phyloP scores from a whole-genome alignment of 371 early-diverging fungal species.

The Rhizopus arrhizus region DNA sequence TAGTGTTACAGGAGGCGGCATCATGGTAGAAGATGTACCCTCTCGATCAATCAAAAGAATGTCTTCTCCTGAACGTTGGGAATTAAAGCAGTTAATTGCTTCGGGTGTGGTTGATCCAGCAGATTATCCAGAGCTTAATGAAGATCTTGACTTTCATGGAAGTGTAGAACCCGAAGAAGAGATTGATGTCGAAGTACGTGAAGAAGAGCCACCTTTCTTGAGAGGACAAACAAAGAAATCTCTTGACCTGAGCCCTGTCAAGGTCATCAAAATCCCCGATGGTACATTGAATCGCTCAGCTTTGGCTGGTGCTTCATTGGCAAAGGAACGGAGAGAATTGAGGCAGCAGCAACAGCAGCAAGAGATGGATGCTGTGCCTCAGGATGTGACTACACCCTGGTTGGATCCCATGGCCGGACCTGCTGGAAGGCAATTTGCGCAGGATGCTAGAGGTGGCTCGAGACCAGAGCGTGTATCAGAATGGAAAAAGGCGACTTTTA shows the following conservation, averaged over 20 bases:
- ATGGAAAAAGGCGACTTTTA: conserved; percentile 90
- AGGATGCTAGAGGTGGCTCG: conserved; percentile 73
- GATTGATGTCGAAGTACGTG: conserved; percentile 93
- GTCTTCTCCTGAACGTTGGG: conserved; percentile 96
- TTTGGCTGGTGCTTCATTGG: conserved; percentile 86
- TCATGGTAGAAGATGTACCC: conserved; percentile 63
- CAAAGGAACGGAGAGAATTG: conserved; percentile 92
- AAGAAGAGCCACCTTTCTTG: conserved; percentile 94
- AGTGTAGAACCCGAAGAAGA: conserved; percentile 90
- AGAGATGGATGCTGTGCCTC: conserved; percentile 86
- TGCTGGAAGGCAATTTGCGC: conserved; percentile 86
- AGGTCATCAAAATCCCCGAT: conserved; percentile 96
- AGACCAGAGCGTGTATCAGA: conserved; percentile 81
- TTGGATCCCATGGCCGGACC: conserved; percentile 93
- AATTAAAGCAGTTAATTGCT: conserved; percentile 95
- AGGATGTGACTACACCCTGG: conserved; percentile 90
- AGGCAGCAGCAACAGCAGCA: conserved; percentile 85
- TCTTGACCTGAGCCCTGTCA: conserved; percentile 90
- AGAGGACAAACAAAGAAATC: conserved; percentile 88
- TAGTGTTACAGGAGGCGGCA: conserved; percentile 16
- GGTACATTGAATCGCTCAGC: conserved; percentile 96
- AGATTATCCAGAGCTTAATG: conserved; percentile 87
- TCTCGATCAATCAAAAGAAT: conserved; percentile 78
- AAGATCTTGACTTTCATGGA: conserved; percentile 64
- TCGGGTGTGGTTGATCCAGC: conserved; percentile 87